Conservation (phyloP, 129 eudicot genomes). For the Flaveria trinervia region DNA sequence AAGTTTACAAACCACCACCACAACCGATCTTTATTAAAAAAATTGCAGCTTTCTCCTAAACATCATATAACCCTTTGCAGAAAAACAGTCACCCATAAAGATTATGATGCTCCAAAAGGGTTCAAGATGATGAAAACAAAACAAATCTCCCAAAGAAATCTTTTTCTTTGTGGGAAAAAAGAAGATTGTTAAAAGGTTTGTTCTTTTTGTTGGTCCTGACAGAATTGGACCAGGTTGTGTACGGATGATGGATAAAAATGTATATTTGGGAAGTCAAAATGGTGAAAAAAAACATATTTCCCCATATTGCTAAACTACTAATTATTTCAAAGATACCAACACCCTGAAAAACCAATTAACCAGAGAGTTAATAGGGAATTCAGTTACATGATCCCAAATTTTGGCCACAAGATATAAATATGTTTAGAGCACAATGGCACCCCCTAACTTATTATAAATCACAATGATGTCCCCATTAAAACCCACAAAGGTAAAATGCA, state of each 20-base stretch:
- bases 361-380: constrained; percentile 44
- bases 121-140: constrained; percentile 16
- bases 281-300: constrained; percentile 26
- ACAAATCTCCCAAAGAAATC: constrained; percentile 2
- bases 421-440: not conserved
- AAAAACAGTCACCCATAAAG: constrained; percentile 20
- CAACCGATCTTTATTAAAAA: constrained; percentile 16
- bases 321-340: constrained; percentile 24
- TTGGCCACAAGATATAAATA: constrained; percentile 35
- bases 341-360: constrained; percentile 41
- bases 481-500: not conserved
- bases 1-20: constrained; percentile 22
- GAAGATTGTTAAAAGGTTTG: constrained; percentile 15
- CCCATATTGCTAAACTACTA: constrained; percentile 21
- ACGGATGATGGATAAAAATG: constrained; percentile 24
- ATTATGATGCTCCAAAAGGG: constrained; percentile 19
- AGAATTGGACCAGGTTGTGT: constrained; percentile 40
- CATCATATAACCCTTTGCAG: constrained; percentile 22
- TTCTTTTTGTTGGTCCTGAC: constrained; percentile 34
- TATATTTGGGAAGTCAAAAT: constrained; percentile 31
- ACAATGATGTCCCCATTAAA: not conserved
- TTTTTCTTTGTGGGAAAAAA: constrained; percentile 25
- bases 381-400: constrained; percentile 36
- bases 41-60: constrained; percentile 21
- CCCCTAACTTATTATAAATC: not conserved